These are phyloP conservation scores for Ceratocystis variospora DNA, from an alignment of 2,329 filamentous ascomycete species.

Conservation along the genomic window DNA sequence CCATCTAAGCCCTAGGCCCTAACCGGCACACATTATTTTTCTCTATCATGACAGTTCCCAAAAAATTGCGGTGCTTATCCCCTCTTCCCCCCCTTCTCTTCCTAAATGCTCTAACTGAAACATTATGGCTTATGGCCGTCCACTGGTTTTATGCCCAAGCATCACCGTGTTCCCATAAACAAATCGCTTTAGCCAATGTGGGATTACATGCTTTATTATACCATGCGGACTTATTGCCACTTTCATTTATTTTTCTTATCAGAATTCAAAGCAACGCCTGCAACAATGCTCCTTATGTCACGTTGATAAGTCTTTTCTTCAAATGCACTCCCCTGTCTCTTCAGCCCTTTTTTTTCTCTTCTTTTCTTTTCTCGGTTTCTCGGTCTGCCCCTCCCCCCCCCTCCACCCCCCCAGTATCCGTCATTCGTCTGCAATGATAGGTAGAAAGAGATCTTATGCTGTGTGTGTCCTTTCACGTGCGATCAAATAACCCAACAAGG, in stretches of 20 bases:
- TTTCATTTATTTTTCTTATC: background rate
- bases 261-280: background rate
- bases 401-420: no score
- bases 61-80: background rate
- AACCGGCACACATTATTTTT: background rate
- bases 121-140: background rate
- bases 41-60: background rate
- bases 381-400: no score
- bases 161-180: background rate
- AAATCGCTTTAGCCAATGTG: background rate
- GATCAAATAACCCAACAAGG: background rate
- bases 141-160: background rate
- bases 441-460: background rate
- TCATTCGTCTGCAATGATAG: background rate
- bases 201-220: slow-evolving; percentile 2
- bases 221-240: background rate
- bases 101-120: background rate
- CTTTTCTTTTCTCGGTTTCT: background rate
- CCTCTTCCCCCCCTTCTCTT: background rate
- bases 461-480: background rate
- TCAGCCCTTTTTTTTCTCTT: background rate
- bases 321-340: background rate
- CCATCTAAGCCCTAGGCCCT: background rate
- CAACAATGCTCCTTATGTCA: background rate
- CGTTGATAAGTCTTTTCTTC: background rate